Conservation (phyloP, 495 filamentous ascomycete species). For the Copromyces sp. region DNA sequence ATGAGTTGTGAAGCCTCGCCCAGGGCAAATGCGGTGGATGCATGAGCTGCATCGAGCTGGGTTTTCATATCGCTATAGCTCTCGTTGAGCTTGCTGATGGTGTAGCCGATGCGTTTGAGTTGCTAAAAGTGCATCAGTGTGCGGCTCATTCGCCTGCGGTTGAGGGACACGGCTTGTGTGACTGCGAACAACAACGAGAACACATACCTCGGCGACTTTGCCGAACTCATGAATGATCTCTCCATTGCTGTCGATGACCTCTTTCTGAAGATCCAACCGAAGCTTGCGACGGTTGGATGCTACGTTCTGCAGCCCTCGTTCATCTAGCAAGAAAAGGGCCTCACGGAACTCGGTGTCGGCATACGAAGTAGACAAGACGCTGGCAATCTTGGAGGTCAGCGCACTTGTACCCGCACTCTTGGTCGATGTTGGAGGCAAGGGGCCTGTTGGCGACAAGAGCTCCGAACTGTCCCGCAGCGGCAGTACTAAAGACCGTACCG, state of each 20-base stretch:
- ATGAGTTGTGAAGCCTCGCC: constrained; percentile 70
- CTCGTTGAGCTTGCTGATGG: constrained; percentile 66
- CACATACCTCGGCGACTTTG: constrained; percentile 71
- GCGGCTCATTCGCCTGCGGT: background rate
- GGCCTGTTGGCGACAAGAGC: constrained; percentile 9
- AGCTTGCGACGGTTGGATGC: constrained; percentile 70
- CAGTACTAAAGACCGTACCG: background rate
- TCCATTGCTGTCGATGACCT: constrained; percentile 89
- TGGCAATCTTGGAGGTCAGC: constrained; percentile 54
- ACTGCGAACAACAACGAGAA: background rate
- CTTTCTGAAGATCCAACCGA: constrained; percentile 77
- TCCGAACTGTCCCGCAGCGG: constrained; percentile 2
- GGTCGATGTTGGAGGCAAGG: constrained; percentile 3
- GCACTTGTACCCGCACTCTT: constrained; percentile 14
- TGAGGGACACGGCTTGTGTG: background rate
- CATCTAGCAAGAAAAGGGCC: constrained; percentile 68
- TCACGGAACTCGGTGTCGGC: constrained; percentile 86
- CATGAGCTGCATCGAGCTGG: constrained; percentile 62
- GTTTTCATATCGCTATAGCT: constrained; percentile 72
- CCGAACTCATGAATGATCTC: constrained; percentile 87
- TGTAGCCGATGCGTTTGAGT: constrained; percentile 74
- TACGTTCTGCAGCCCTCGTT: constrained; percentile 60
- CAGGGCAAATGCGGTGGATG: constrained; percentile 65
- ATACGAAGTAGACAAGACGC: constrained; percentile 83
- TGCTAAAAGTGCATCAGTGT: constrained; percentile 36